Evolutionary conservation across 1,284 basidiomycete genomes (phyloP).

Genomic region (Malassezia obtusa): DNA sequence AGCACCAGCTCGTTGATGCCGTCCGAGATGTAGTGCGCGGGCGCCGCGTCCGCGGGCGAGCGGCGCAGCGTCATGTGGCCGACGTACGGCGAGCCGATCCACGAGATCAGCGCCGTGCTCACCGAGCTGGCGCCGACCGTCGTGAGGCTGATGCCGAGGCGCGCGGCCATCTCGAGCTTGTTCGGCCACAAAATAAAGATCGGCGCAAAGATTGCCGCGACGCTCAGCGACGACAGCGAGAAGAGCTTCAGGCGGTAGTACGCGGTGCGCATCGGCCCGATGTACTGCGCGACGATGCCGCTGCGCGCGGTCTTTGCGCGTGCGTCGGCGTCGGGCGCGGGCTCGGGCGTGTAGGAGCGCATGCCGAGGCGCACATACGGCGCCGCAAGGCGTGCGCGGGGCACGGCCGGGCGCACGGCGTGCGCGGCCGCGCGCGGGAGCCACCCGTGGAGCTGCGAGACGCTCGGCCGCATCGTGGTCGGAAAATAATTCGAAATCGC

Average conservation of each 20-base stretch:
- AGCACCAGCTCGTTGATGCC: slow-evolving; percentile 2
- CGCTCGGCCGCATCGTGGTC: neutral
- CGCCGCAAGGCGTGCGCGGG: neutral
- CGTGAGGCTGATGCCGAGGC: slow-evolving; percentile 60
- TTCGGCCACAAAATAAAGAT: slow-evolving; percentile 72
- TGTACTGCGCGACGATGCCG: slow-evolving; percentile 30
- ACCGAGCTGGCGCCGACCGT: slow-evolving; percentile 63
- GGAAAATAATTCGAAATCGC: neutral
- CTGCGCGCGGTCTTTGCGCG: too few relatives aligned
- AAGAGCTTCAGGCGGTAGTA: slow-evolving; percentile 72
- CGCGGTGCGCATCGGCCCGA: slow-evolving; percentile 61
- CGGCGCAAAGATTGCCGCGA: slow-evolving; percentile 63
- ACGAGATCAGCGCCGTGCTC: slow-evolving; percentile 65
- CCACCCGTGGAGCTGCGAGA: neutral
- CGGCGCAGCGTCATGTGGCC: slow-evolving; percentile 47
- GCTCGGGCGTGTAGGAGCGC: too few relatives aligned
- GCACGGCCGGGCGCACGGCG: neutral
- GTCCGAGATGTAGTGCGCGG: slow-evolving; percentile 14
- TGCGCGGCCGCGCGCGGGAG: neutral
- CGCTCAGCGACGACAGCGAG: slow-evolving; percentile 65
- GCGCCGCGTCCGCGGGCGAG: neutral
- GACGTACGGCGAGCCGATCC: slow-evolving; percentile 59
- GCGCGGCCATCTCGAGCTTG: slow-evolving; percentile 60
- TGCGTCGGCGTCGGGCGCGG: too few relatives aligned
- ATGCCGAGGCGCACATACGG: too few relatives aligned